Evolutionary conservation across 2,329 filamentous ascomycete species (phyloP), one percentile per base, ranked within the genome.

Genomic region (Fusarium mundagurra): DNA sequence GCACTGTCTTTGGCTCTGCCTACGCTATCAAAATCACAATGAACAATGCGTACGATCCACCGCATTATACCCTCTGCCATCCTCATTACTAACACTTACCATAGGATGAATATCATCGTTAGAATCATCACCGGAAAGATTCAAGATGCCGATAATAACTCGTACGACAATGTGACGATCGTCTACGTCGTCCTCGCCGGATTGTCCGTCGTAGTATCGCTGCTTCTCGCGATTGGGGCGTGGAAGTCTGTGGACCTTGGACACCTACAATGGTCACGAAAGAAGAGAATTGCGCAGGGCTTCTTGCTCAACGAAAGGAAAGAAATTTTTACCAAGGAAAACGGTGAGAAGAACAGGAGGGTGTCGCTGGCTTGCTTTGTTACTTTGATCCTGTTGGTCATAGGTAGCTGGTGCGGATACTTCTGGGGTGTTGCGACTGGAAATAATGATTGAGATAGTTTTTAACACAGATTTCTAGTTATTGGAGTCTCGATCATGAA

Each of bases 1-100:
- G 88, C 61, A 86, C 86, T 1, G 86, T 89, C 0, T 91, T 91
- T 70, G 89, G 89, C 0, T 86, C 88, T 0, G 89, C 86, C 0
- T 91, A 90, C 63, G 84, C 88, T 3, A 78, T 90, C 53, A 91
- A 91, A 69, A 85, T 91, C 47, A 87, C 86, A 24, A 86, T 90
- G 76, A 91, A 91, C 74, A 91, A 91, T 76, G 62, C 69, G 63
- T 72, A 50, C 61, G 69, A 11, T 3, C 10, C 4, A 29, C 3
- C 5, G 1, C 13, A 3, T 8, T 5, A 2, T 22, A 12, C 0
- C 4, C 2, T 29, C n/a, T 8, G 17, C 12, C 4, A 5, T 29
- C 0, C 9, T 13, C 7, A 13, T 11, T 12, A 8, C 18, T 58
- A 29, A 63, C 27, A 18, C 2, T 18, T 22, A 12, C 14, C 13